Evolutionary conservation across 306 rosid genomes (phyloP).

Genomic region (Dryas octopetala): DNA sequence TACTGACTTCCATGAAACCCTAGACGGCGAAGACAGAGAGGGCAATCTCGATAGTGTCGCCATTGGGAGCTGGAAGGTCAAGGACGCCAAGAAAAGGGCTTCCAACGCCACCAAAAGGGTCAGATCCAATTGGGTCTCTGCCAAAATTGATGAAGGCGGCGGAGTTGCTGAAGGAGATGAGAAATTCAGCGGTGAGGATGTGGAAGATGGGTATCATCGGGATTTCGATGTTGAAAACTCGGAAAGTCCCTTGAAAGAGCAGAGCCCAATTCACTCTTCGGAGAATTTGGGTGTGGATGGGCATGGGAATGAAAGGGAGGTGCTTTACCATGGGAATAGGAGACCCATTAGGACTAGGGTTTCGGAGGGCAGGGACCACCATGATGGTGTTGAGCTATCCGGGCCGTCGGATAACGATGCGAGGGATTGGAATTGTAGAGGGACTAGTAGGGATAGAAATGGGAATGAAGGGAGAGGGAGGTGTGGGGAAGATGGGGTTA

Average conservation of each 20-base stretch:
- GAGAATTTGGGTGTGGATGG: conserved; percentile 82
- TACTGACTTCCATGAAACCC: conserved; percentile 55
- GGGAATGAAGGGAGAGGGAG: conserved; percentile 52
- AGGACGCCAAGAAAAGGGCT: conserved; percentile 78
- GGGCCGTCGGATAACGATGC: conserved; percentile 80
- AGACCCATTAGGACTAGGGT: conserved; percentile 65
- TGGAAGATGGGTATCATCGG: conserved; percentile 62
- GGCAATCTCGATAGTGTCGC: conserved; percentile 66
- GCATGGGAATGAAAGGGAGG: conserved; percentile 54
- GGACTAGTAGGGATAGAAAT: conserved; percentile 50
- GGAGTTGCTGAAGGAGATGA: conserved; percentile 55
- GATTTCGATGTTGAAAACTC: conserved; percentile 79
- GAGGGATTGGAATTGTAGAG: conserved; percentile 63
- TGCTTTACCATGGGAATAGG: conserved; percentile 47
- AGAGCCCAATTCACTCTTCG: conserved; percentile 58
- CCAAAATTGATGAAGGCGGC: conserved; percentile 63
- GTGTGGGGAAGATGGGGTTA: conserved; percentile 80
- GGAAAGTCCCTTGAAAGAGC: conserved; percentile 73
- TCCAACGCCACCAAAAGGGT: conserved; percentile 57
- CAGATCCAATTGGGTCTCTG: conserved; percentile 84
- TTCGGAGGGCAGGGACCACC: conserved; percentile 56
- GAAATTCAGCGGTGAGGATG: conserved; percentile 66
- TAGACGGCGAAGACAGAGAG: conserved; percentile 59
- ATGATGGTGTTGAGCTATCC: conserved; percentile 73
- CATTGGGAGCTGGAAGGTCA: conserved; percentile 87